A percentile compares a stretch with the other conserved stretches of the same genome.
These are phyloP conservation scores for Chlorella sp. DNA, from an alignment of 139 green algal species.

Conservation along the genomic window DNA sequence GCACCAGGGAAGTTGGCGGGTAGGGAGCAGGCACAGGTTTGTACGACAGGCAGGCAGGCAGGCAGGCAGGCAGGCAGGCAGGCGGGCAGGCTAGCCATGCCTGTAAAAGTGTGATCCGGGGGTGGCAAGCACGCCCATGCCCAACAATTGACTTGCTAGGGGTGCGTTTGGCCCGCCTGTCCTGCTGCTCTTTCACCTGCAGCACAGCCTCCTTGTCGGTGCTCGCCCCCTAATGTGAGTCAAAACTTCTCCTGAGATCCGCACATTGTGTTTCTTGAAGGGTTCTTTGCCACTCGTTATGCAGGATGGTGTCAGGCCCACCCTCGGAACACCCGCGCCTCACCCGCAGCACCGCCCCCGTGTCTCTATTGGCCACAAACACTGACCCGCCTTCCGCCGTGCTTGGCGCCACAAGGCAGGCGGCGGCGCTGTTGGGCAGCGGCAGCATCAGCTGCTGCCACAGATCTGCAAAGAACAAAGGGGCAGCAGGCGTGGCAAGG, in stretches of 20 bases:
- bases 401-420: slow-evolving; percentile 22
- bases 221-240: too few species aligned
- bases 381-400: slow-evolving; percentile 40
- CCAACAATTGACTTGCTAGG: too few species aligned
- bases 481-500: background rate
- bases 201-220: too few species aligned
- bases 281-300: background rate
- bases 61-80: background rate
- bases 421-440: slow-evolving; percentile 30
- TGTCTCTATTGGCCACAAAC: slow-evolving; percentile 43
- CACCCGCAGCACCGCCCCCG: background rate
- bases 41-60: background rate
- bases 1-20: too few species aligned
- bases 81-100: background rate
- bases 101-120: background rate
- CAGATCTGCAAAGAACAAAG: background rate
- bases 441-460: slow-evolving; percentile 18
- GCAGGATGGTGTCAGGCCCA: background rate
- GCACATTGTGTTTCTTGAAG: too few species aligned
- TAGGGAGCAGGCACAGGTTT: too few species aligned
- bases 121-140: too few species aligned
- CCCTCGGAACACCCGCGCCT: background rate
- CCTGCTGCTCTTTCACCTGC: too few species aligned
- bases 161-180: too few species aligned
- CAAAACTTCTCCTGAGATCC: too few species aligned